Percentiles rank a stretch among this genome's conserved stretches.
These are phyloP conservation scores for Clavaria fumosa DNA, from an alignment of 768 basidiomycete genomes.

Conservation along the genomic window DNA sequence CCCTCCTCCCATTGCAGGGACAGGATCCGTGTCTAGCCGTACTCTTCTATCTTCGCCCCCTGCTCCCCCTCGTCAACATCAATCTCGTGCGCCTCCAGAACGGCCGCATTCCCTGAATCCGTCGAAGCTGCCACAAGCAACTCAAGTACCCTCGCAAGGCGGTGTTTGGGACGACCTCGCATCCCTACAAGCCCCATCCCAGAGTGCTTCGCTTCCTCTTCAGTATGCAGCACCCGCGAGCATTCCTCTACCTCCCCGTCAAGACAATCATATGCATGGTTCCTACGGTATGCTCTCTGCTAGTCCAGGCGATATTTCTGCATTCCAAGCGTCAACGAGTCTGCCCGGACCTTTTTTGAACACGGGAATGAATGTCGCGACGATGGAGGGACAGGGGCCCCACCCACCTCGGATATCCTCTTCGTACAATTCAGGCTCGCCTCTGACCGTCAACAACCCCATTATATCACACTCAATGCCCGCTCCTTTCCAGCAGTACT, in stretches of 20 bases:
- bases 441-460: background rate
- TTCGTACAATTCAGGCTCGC: background rate
- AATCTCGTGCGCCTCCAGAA: no score
- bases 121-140: conserved; percentile 13
- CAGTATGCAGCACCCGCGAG: conserved; percentile 18
- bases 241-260: background rate
- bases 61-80: no score
- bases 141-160: conserved; percentile 11
- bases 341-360: background rate
- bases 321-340: background rate
- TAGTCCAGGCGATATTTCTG: no score
- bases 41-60: no score
- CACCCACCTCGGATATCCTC: background rate
- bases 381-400: background rate
- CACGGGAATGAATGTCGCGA: background rate
- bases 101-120: no score
- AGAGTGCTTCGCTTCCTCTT: conserved; percentile 38
- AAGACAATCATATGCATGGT: background rate
- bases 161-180: conserved; percentile 47
- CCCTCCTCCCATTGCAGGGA: conserved; percentile 9
- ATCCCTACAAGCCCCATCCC: conserved; percentile 27
- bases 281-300: no score
- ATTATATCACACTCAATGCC: background rate
- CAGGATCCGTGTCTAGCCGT: conserved; percentile 14
- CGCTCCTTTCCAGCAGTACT: conserved; percentile 1